Evolutionary conservation across 2,329 filamentous ascomycete genomes (phyloP).

Genomic region (Nemania abortiva): DNA sequence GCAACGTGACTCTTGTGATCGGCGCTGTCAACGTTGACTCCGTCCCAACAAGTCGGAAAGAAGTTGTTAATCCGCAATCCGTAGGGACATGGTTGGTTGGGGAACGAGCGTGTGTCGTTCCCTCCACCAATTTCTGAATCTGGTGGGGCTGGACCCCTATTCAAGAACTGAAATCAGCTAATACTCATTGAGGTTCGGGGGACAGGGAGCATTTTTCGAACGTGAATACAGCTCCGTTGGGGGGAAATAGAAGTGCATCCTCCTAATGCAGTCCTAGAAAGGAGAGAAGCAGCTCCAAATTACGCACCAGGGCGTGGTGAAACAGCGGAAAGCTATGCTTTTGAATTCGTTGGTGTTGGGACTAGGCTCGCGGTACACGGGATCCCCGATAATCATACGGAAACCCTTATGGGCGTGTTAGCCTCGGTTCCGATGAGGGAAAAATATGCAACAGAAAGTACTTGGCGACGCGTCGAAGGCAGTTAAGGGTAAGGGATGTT

Average conservation of each 20-base stretch:
- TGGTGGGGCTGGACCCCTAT: neutral
- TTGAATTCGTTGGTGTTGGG: neutral
- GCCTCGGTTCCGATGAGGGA: neutral
- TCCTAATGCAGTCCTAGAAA: neutral
- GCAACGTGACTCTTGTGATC: neutral
- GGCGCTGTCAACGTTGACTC: slow-evolving; percentile 6
- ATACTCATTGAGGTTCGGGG: neutral
- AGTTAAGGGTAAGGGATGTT: neutral
- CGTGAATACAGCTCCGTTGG: neutral
- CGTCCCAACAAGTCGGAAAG: slow-evolving; percentile 11
- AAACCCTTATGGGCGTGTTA: neutral
- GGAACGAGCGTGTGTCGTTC: slow-evolving; percentile 10
- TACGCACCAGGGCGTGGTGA: neutral
- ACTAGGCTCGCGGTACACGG: neutral
- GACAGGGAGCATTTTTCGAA: neutral
- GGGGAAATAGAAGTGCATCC: neutral
- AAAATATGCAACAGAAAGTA: neutral
- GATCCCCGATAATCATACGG: neutral
- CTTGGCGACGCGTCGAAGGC: neutral
- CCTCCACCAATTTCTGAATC: slow-evolving; percentile 9
- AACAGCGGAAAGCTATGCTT: neutral
- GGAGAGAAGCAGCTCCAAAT: neutral
- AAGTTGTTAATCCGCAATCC: slow-evolving; percentile 9
- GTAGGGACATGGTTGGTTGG: slow-evolving; percentile 14
- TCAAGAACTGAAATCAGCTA: neutral